These are phyloP conservation scores for Monosporascus sp. DNA, from an alignment of 2,329 filamentous ascomycete genomes.

Conservation along the genomic window DNA sequence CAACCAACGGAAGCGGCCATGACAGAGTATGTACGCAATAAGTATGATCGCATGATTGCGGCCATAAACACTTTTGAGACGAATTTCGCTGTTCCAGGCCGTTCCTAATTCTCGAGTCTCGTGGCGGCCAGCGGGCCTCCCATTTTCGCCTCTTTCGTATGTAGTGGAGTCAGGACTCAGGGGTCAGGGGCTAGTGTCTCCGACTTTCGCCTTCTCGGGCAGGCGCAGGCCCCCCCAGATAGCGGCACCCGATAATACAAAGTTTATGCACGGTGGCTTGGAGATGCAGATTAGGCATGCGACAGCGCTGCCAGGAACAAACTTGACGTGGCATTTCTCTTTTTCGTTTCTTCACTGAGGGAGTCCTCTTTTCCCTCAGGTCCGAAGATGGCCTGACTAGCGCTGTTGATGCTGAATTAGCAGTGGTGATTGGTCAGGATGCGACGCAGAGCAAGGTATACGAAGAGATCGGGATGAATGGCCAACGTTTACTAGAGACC, in stretches of 20 bases:
- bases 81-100: background rate
- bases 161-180: background rate
- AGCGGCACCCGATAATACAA: background rate
- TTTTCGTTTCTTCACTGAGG: background rate
- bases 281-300: background rate
- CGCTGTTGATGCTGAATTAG: background rate
- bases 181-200: background rate
- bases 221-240: background rate
- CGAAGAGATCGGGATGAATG: no score
- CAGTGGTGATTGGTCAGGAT: background rate
- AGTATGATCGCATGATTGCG: background rate
- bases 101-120: background rate
- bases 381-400: background rate
- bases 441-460: no score
- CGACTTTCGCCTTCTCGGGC: background rate
- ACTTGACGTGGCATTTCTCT: background rate
- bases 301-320: background rate
- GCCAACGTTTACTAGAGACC: no score
- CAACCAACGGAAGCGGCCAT: background rate
- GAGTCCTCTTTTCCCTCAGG: background rate
- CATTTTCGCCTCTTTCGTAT: background rate
- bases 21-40: no score
- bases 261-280: background rate
- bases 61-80: background rate
- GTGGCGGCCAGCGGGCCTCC: background rate